These are phyloP conservation scores for Pythium sukuiense DNA, from an alignment of 352 stramenopile species.

Conservation along the genomic window DNA sequence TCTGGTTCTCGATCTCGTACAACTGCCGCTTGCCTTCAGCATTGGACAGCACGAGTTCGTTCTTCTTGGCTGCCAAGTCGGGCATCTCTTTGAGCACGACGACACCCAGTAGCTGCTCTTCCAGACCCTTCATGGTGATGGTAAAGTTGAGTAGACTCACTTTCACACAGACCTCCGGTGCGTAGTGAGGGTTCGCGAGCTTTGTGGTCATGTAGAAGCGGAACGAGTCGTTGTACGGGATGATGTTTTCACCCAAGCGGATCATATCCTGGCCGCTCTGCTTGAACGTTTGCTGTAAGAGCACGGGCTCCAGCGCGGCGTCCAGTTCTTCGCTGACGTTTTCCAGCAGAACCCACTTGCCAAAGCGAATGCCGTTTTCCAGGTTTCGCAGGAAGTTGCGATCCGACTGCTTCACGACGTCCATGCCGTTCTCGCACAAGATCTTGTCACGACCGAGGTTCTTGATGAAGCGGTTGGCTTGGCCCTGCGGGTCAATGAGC, in stretches of 20 bases:
- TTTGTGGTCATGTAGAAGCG: conserved; percentile 93
- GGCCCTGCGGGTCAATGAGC: conserved; percentile 91
- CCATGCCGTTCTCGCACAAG: conserved; percentile 89
- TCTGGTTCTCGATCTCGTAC: conserved; percentile 93
- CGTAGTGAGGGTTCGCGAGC: conserved; percentile 91
- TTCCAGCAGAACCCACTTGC: conserved; percentile 90
- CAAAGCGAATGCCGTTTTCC: conserved; percentile 90
- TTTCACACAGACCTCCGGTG: conserved; percentile 91
- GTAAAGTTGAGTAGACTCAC: conserved; percentile 93
- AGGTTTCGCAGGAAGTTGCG: conserved; percentile 86
- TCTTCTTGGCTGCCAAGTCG: conserved; percentile 90
- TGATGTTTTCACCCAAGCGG: conserved; percentile 88
- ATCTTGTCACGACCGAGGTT: conserved; percentile 85
- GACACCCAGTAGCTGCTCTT: conserved; percentile 90
- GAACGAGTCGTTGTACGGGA: conserved; percentile 91
- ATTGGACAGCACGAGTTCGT: conserved; percentile 87
- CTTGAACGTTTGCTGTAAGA: conserved; percentile 92
- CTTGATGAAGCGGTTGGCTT: conserved; percentile 92
- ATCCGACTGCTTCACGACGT: conserved; percentile 90
- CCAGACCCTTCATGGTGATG: conserved; percentile 90
- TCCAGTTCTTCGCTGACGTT: conserved; percentile 91
- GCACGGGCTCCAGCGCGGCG: conserved; percentile 87
- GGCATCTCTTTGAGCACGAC: conserved; percentile 90
- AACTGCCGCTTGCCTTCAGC: conserved; percentile 87
- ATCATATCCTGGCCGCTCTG: conserved; percentile 93